Evolutionary conservation across 139 green algal species (phyloP).

Genomic region (Raphidocelis subcapitata): DNA sequence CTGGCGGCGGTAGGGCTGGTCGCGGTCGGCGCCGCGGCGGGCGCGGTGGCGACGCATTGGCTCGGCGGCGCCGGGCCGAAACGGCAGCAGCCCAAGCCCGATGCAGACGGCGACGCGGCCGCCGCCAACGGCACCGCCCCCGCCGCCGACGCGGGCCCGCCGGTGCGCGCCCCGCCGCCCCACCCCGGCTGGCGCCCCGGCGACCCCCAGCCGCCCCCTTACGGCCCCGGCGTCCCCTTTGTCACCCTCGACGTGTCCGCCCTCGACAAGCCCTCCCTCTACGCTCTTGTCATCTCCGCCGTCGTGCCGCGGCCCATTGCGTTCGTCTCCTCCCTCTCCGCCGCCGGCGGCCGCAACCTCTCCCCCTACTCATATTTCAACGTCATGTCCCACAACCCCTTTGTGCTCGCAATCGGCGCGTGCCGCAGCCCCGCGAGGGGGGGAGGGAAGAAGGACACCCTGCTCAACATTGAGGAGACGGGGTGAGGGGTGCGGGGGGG

Average conservation of each 20-base stretch:
- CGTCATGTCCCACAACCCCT: conserved; percentile 77
- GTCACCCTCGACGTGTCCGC: conserved; percentile 29
- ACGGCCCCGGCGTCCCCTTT: conserved; percentile 12
- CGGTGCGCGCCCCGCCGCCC: conserved; percentile 25
- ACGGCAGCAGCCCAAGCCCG: too few relatives aligned
- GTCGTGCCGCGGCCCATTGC: conserved; percentile 70
- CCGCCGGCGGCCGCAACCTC: conserved; percentile 58
- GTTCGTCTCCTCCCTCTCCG: conserved; percentile 4
- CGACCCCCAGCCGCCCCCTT: conserved; percentile 43
- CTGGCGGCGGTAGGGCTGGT: too few relatives aligned
- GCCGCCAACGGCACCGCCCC: neutral
- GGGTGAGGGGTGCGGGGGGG: too few relatives aligned
- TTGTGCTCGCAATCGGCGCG: conserved; percentile 61
- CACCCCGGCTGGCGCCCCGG: conserved; percentile 56
- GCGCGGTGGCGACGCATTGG: too few relatives aligned
- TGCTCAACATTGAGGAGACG: conserved; percentile 81
- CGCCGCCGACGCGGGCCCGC: neutral
- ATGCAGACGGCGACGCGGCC: too few relatives aligned
- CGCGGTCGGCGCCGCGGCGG: too few relatives aligned
- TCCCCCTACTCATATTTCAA: conserved; percentile 92
- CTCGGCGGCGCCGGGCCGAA: too few relatives aligned
- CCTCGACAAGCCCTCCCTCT: conserved; percentile 31
- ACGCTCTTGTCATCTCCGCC: conserved; percentile 81
- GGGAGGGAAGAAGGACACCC: conserved; percentile 82
- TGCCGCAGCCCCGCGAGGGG: conserved; percentile 31